Evolutionary conservation across 768 basidiomycete species (phyloP).

Genomic region (Piloderma croceum): DNA sequence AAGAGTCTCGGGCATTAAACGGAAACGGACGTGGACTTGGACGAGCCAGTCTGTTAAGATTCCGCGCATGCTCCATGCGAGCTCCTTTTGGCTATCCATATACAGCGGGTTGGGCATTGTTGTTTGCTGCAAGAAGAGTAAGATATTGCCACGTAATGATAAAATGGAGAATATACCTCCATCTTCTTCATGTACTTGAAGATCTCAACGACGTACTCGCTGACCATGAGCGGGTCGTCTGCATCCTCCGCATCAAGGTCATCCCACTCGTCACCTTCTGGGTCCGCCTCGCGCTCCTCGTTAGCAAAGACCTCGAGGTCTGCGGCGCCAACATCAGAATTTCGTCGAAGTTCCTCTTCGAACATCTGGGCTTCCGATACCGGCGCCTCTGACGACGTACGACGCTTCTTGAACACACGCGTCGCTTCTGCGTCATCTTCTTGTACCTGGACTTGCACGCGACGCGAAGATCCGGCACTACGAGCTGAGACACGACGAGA

Average conservation of each 20-base stretch:
- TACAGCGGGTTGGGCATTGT: conserved; percentile 84
- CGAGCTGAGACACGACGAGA: conserved; percentile 18
- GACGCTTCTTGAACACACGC: conserved; percentile 67
- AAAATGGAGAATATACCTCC: conserved; percentile 51
- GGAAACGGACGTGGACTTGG: conserved; percentile 84
- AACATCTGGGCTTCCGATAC: conserved; percentile 33
- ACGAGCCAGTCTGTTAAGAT: conserved; percentile 92
- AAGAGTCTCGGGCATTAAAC: conserved; percentile 83
- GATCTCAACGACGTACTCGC: conserved; percentile 92
- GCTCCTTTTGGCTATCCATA: conserved; percentile 76
- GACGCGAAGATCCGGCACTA: conserved; percentile 33
- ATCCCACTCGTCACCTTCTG: conserved; percentile 68
- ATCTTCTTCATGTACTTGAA: conserved; percentile 83
- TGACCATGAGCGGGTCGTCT: conserved; percentile 95
- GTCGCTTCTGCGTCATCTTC: conserved; percentile 53
- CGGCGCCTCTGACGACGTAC: conserved; percentile 63
- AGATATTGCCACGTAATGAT: conserved; percentile 4
- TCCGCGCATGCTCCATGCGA: conserved; percentile 86
- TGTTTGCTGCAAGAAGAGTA: conserved; percentile 40
- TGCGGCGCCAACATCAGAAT: conserved; percentile 39
- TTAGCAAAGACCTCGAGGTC: conserved; percentile 49
- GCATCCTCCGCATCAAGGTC: conserved; percentile 89
- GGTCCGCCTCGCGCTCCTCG: conserved; percentile 56
- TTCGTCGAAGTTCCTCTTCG: conserved; percentile 35
- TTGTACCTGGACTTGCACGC: conserved; percentile 25